Percentiles rank a stretch among this genome's conserved stretches.
Evolutionary conservation across 108 stramenopile species (phyloP).

Genomic region (Nitzschia sp.): DNA sequence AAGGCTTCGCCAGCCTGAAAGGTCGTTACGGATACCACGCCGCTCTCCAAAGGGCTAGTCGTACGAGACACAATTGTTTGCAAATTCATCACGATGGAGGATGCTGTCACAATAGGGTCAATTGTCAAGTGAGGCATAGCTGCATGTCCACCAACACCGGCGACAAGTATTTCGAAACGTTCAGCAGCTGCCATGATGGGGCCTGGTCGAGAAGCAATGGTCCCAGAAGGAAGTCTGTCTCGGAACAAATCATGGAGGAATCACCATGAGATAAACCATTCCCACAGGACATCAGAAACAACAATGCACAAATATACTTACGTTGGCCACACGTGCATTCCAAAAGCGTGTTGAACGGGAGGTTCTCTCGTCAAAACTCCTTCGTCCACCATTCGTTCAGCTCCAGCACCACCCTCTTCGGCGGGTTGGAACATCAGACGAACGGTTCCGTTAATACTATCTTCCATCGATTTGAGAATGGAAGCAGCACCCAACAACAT

Average conservation of each 20-base stretch:
- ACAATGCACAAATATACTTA: conserved; percentile 1
- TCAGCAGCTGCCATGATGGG: conserved; percentile 83
- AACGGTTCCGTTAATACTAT: conserved; percentile 59
- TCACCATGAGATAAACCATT: no score
- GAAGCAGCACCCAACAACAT: conserved; percentile 85
- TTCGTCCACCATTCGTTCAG: conserved; percentile 85
- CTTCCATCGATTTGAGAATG: conserved; percentile 59
- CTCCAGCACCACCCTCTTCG: conserved; percentile 92
- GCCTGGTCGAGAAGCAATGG: conserved; percentile 75
- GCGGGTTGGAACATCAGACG: conserved; percentile 76
- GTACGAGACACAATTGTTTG: conserved; percentile 82
- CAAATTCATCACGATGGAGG: conserved; percentile 78
- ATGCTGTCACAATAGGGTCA: conserved; percentile 85
- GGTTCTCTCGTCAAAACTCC: conserved; percentile 67
- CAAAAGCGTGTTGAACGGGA: conserved; percentile 70
- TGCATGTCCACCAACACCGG: conserved; percentile 92
- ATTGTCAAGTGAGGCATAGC: conserved; percentile 87
- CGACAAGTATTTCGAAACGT: conserved; percentile 72
- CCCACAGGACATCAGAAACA: background rate
- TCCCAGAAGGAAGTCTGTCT: conserved; percentile 59
- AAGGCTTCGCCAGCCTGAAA: conserved; percentile 73
- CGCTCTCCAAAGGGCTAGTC: conserved; percentile 71
- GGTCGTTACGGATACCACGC: conserved; percentile 68
- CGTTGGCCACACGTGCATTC: conserved; percentile 82
- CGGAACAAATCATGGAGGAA: no score